These are phyloP conservation scores for Saccharum hybrid DNA, from an alignment of 202 grass and related monocot genomes.

Conservation along the genomic window DNA sequence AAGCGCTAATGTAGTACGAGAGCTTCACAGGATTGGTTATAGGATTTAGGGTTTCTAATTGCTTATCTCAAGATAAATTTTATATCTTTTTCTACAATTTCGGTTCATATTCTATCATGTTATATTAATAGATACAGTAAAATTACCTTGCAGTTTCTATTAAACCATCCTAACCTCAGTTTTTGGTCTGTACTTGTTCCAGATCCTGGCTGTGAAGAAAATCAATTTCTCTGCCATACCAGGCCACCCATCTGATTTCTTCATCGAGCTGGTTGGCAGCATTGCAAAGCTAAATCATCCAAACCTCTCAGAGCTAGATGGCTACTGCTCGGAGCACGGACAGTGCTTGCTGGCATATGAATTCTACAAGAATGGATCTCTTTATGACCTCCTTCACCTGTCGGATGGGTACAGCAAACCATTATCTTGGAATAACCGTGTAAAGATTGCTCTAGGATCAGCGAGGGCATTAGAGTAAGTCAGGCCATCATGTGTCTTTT, in stretches of 20 bases:
- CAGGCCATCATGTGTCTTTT: neutral
- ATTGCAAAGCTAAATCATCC: constrained; percentile 77
- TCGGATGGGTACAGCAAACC: constrained; percentile 58
- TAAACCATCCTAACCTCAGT: constrained; percentile 13
- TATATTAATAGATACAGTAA: neutral
- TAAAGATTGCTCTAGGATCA: constrained; percentile 89
- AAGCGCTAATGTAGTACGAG: neutral
- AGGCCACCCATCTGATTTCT: constrained; percentile 62
- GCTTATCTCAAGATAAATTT: neutral
- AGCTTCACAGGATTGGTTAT: neutral
- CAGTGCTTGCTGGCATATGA: constrained; percentile 83
- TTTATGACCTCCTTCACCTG: constrained; percentile 82
- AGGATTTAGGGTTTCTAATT: neutral
- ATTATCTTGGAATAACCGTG: constrained; percentile 77
- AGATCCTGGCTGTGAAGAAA: constrained; percentile 92
- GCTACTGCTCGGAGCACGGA: constrained; percentile 86
- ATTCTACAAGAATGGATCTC: constrained; percentile 78
- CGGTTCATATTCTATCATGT: neutral
- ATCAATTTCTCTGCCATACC: constrained; percentile 68
- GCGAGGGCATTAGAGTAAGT: constrained; percentile 94
- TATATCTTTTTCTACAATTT: neutral
- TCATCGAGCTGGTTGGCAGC: constrained; percentile 63
- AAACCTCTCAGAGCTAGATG: constrained; percentile 75
- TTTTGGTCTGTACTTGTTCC: constrained; percentile 34
- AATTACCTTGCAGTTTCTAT: neutral